These are phyloP conservation scores for Plantago lanceolata DNA, from an alignment of 305 asterid species.

Conservation along the genomic window DNA sequence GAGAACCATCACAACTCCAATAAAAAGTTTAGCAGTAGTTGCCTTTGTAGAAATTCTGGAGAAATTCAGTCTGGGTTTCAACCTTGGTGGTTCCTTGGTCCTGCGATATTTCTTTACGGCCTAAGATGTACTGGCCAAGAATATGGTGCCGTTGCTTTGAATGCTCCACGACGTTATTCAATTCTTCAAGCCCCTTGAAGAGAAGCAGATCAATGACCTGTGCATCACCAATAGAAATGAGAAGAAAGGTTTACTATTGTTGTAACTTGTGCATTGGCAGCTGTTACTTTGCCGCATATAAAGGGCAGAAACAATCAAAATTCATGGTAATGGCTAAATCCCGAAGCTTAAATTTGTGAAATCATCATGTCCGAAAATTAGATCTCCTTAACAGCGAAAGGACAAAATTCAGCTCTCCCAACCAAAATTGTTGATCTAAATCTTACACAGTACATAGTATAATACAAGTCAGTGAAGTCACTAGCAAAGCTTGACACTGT, in stretches of 20 bases:
- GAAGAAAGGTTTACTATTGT: background rate
- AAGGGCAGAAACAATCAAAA: background rate
- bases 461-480: too few relatives aligned
- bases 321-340: too few relatives aligned
- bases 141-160: conserved; percentile 93
- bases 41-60: conserved; percentile 64
- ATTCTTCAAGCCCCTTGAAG: conserved; percentile 81
- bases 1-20: conserved; percentile 18
- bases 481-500: too few relatives aligned
- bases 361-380: background rate
- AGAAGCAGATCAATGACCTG: conserved; percentile 90
- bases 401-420: background rate
- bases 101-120: conserved; percentile 40
- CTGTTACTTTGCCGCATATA: background rate
- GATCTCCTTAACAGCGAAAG: background rate
- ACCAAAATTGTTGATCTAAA: background rate
- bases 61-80: conserved; percentile 54
- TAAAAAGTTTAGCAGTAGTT: conserved; percentile 54
- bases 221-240: conserved; percentile 1
- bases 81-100: conserved; percentile 43
- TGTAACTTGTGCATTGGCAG: background rate
- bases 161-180: conserved; percentile 72
- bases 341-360: too few relatives aligned
- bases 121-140: conserved; percentile 70
- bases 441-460: too few relatives aligned